A percentile compares a stretch with the other conserved stretches of the same genome.
phyloP scores from a whole-genome alignment of 148 eudicot species.

The Rhododendron ovatum region DNA sequence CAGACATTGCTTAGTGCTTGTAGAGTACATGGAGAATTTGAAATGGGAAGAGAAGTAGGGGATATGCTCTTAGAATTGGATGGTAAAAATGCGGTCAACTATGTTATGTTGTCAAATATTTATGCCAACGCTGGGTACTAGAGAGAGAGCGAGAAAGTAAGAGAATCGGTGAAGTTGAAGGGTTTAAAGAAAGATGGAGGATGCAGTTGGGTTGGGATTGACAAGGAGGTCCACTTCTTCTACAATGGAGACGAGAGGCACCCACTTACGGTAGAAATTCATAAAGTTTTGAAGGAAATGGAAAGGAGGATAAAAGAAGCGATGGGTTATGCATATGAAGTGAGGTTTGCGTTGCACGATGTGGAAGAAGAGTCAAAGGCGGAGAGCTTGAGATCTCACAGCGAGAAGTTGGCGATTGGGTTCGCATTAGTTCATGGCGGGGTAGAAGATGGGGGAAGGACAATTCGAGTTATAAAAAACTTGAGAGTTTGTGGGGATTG shows the following conservation, averaged over 20 bases:
- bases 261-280: slow-evolving; percentile 44
- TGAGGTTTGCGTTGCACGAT: slow-evolving; percentile 58
- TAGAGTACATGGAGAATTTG: slow-evolving; percentile 68
- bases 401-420: slow-evolving; percentile 72
- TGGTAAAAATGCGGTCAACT: slow-evolving; percentile 54
- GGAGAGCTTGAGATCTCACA: slow-evolving; percentile 68
- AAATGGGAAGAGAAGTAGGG: slow-evolving; percentile 68
- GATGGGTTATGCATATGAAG: slow-evolving; percentile 54
- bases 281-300: slow-evolving; percentile 5
- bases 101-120: slow-evolving; percentile 22
- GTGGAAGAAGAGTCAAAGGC: slow-evolving; percentile 75
- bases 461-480: slow-evolving; percentile 59
- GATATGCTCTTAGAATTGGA: slow-evolving; percentile 55
- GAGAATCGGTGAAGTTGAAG: slow-evolving; percentile 45
- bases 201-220: slow-evolving; percentile 73
- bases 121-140: slow-evolving; percentile 63
- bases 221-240: slow-evolving; percentile 61
- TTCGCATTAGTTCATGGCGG: slow-evolving; percentile 48
- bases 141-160: slow-evolving; percentile 63
- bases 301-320: slow-evolving; percentile 67
- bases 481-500: slow-evolving; percentile 35
- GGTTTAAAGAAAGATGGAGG: slow-evolving; percentile 79
- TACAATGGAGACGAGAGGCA: slow-evolving; percentile 69
- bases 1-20: slow-evolving; percentile 77
- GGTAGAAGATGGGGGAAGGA: slow-evolving; percentile 26